Percentiles rank a stretch among this genome's conserved stretches.
Evolutionary conservation across 139 green algal genomes (phyloP).

Genomic region (Limnomonas spitsbergensis): DNA sequence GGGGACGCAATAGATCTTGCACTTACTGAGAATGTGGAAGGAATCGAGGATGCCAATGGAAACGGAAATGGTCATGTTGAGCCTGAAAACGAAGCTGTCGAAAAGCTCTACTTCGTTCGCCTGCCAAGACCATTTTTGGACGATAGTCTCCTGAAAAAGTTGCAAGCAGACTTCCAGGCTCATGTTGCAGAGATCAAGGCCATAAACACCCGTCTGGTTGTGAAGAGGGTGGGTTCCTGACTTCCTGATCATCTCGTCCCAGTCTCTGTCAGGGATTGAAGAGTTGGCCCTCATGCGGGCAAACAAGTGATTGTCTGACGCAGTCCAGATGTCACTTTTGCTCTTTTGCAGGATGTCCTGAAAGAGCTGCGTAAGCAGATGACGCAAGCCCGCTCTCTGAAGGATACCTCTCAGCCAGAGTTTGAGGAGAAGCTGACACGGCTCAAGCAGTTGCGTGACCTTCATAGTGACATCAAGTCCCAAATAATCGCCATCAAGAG

Average conservation of each 20-base stretch:
- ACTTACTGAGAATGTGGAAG: too few relatives aligned
- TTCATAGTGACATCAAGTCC: constrained; percentile 19
- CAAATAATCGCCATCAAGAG: constrained; percentile 13
- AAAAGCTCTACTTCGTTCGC: constrained; percentile 46
- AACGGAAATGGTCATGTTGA: neutral
- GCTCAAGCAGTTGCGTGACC: constrained; percentile 41
- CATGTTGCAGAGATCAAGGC: constrained; percentile 45
- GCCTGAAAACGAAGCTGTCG: neutral
- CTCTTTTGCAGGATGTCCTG: constrained; percentile 41
- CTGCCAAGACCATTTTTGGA: constrained; percentile 40
- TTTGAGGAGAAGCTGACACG: constrained; percentile 54
- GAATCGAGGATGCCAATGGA: too few relatives aligned
- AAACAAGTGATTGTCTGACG: too few relatives aligned
- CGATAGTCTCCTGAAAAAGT: constrained; percentile 39
- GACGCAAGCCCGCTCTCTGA: constrained; percentile 32
- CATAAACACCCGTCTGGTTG: constrained; percentile 36
- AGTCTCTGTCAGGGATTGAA: too few relatives aligned
- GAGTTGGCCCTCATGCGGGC: too few relatives aligned
- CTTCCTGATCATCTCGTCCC: too few relatives aligned
- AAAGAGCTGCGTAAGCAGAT: constrained; percentile 45
- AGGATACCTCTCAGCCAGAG: constrained; percentile 47
- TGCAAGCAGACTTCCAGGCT: constrained; percentile 38
- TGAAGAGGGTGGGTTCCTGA: constrained; percentile 42
- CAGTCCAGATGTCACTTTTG: neutral
- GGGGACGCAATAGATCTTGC: too few relatives aligned